Evolutionary conservation across 2,329 filamentous ascomycete genomes (phyloP).

Genomic region (Rhynchosporium graminicola): DNA sequence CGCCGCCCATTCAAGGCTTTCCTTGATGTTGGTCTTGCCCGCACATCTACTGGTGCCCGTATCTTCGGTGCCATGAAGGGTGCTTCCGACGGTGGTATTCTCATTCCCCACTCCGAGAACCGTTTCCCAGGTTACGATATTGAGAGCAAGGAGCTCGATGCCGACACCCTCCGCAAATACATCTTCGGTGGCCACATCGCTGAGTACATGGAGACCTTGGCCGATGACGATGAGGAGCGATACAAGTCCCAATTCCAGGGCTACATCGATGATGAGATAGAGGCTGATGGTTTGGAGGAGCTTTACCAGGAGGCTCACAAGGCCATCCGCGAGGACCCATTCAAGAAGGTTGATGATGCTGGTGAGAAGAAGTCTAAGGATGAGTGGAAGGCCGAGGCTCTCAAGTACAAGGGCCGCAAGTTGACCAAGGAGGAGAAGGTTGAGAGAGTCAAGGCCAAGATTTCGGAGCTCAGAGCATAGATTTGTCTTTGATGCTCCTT

Average conservation of each 20-base stretch:
- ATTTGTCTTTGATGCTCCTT: constrained; percentile 16
- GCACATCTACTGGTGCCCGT: constrained; percentile 97
- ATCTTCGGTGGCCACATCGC: constrained; percentile 98
- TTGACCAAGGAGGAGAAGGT: constrained; percentile 81
- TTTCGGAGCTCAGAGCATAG: constrained; percentile 70
- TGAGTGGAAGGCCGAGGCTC: constrained; percentile 91
- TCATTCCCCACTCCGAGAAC: constrained; percentile 98
- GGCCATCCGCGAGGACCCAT: constrained; percentile 96
- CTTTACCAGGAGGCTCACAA: constrained; percentile 93
- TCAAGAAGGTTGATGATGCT: constrained; percentile 80
- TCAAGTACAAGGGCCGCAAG: constrained; percentile 82
- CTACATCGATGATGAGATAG: constrained; percentile 96
- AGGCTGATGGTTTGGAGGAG: constrained; percentile 96
- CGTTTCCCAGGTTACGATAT: constrained; percentile 99
- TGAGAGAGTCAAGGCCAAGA: constrained; percentile 84
- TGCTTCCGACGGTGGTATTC: constrained; percentile 96
- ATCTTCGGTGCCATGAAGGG: constrained; percentile 99
- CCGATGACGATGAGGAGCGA: constrained; percentile 99
- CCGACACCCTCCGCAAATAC: constrained; percentile 97
- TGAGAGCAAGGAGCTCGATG: constrained; percentile 95
- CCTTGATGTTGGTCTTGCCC: constrained; percentile 96
- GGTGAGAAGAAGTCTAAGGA: constrained; percentile 94
- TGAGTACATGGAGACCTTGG: constrained; percentile 99
- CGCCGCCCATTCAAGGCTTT: constrained; percentile 99
- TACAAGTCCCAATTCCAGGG: constrained; percentile 98